Percentiles rank a stretch among this genome's conserved stretches.
Conservation (phyloP, 192 early-diverging fungal species). For the Mortierella antarctica region DNA sequence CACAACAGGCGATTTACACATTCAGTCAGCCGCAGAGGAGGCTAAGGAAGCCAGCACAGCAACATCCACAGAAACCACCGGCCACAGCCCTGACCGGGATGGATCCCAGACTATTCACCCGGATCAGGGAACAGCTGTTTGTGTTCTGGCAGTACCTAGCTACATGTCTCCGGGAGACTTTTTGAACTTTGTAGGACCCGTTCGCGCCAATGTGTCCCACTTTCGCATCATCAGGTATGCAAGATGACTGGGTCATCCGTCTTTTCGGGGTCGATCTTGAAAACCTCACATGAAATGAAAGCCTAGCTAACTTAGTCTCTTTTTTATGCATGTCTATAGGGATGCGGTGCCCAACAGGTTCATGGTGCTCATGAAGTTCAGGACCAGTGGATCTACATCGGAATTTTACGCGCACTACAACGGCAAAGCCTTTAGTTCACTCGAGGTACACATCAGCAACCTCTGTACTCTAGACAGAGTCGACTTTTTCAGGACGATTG, state of each 20-base stretch:
- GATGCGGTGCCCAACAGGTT: constrained; percentile 89
- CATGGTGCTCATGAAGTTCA: constrained; percentile 89
- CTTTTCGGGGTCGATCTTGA: not conserved
- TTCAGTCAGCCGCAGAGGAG: constrained; percentile 9
- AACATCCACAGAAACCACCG: not conserved
- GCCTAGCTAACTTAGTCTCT: not conserved
- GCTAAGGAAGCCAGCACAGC: constrained; percentile 1
- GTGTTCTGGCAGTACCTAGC: constrained; percentile 87
- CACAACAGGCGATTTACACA: constrained; percentile 33
- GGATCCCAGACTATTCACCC: constrained; percentile 40
- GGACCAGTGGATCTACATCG: constrained; percentile 62
- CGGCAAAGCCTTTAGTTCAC: constrained; percentile 84
- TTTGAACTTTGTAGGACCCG: constrained; percentile 83
- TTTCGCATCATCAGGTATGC: constrained; percentile 74
- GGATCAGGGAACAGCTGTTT: constrained; percentile 62
- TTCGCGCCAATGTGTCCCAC: constrained; percentile 74
- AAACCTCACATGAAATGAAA: not conserved
- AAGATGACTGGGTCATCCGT: not conserved
- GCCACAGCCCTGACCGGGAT: constrained; percentile 5
- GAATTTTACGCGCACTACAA: constrained; percentile 85
- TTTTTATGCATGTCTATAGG: constrained; percentile 52
- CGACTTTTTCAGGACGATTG: not conserved
- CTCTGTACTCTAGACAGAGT: not conserved
- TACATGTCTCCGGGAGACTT: constrained; percentile 94
- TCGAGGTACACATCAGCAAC: constrained; percentile 64